Evolutionary conservation across 768 basidiomycete genomes (phyloP).

Genomic region (Rhodosporidiobolus odoratus): DNA sequence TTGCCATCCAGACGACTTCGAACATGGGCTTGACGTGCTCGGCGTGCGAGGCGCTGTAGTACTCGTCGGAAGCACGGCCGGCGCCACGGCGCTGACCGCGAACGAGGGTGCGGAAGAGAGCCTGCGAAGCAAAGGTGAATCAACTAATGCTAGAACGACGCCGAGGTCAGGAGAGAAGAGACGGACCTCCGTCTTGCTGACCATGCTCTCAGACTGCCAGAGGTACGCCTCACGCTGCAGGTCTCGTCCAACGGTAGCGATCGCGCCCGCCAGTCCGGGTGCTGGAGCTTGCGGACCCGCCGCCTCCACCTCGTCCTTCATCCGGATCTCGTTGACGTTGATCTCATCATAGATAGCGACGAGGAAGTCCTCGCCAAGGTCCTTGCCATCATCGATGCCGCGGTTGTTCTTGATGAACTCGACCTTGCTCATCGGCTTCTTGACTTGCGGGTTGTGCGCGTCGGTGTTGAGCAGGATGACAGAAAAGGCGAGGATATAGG

Average conservation of each 20-base stretch:
- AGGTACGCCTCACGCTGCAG: slow-evolving; percentile 93
- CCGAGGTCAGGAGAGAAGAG: not conserved
- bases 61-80: slow-evolving; percentile 58
- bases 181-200: slow-evolving; percentile 83
- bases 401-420: slow-evolving; percentile 94
- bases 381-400: slow-evolving; percentile 84
- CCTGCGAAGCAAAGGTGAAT: slow-evolving; percentile 51
- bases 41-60: slow-evolving; percentile 92
- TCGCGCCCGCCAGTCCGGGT: slow-evolving; percentile 70
- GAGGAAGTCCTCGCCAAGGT: slow-evolving; percentile 81
- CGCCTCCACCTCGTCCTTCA: slow-evolving; percentile 90
- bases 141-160: slow-evolving; percentile 17
- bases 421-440: slow-evolving; percentile 83
- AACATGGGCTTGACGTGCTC: slow-evolving; percentile 98
- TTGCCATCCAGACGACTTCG: slow-evolving; percentile 98
- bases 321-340: slow-evolving; percentile 82
- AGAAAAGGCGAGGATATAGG: slow-evolving; percentile 91
- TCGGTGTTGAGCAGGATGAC: slow-evolving; percentile 96
- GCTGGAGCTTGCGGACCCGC: slow-evolving; percentile 44
- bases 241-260: slow-evolving; percentile 88
- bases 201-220: slow-evolving; percentile 91
- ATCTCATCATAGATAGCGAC: slow-evolving; percentile 83
- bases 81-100: slow-evolving; percentile 75
- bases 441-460: slow-evolving; percentile 89
- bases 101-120: slow-evolving; percentile 86